Base-by-base conservation (phyloP, 352 stramenopile genomes). In the Thalassiosira pacifica region DNA sequence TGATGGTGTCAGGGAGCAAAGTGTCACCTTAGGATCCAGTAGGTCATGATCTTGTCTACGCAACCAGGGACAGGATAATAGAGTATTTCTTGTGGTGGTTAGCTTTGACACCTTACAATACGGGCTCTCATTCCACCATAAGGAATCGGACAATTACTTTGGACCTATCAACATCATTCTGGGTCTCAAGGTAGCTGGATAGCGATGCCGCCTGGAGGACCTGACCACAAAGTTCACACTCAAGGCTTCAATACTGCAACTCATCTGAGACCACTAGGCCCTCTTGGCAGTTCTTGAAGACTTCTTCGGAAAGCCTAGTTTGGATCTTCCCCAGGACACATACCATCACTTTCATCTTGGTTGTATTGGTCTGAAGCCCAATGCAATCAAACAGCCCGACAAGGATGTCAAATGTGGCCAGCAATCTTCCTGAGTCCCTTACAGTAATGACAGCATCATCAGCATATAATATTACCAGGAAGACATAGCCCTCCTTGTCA, bases 281-380 rank as follows among this genome's bases (percentile, higher is more conserved):
- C 4, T 4, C 10, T 4, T 11, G 4, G 34, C 4, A 42, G 4
- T 42, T 42, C 4, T 42, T 42, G 34, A 11, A 42, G 4, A 10
- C 10, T 4, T 4, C 34, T 11, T 11, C 4, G 34, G 34, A 11
- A 10, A 59, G 64, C 16, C 29, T 3, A 2, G 64, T 72, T 3
- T 22, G 24, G 26, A 76, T 76, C 31, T 63, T 53, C n/a, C 48
- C 69, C 6, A 26, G 69, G 1, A 77, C 69, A 27, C 69, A 77
- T 11, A 52, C 52, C 42, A 82, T 76, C 1, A 67, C 40, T 34
- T 82, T 29, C 0, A 64, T 82, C 64, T 82, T 82, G 6, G 64
- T 69, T 9, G 65, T 22, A 22, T 82, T 82, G 16, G 64, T 68
- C 11, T 26, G 0, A 3, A 76, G 64, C 19, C 64, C 31, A 8